phyloP scores from a whole-genome alignment of 192 early-diverging fungal species.

The Entophlyctis luteolus region DNA sequence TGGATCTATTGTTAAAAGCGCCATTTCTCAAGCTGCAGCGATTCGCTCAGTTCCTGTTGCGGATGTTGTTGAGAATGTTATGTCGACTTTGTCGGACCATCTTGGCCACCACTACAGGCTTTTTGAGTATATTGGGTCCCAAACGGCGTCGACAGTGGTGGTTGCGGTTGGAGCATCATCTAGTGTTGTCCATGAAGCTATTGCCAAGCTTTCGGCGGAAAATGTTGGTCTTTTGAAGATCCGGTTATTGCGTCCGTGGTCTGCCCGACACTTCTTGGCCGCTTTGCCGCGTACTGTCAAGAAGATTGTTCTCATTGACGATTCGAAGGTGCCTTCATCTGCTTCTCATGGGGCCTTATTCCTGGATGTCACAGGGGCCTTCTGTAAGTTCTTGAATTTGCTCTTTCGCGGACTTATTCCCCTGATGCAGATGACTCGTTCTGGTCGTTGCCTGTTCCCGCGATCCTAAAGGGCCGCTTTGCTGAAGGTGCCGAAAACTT shows the following conservation, averaged over 20 bases:
- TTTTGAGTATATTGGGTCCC: conserved; percentile 79
- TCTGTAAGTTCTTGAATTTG: conserved; percentile 25
- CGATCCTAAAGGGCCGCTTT: conserved; percentile 34
- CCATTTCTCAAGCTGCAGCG: background rate
- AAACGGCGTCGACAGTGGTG: conserved; percentile 71
- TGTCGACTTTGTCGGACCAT: conserved; percentile 37
- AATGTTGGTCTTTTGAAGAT: conserved; percentile 73
- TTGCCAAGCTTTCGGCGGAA: conserved; percentile 34
- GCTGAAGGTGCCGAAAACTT: conserved; percentile 23
- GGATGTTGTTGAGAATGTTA: conserved; percentile 45
- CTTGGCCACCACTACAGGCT: conserved; percentile 64
- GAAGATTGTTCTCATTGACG: conserved; percentile 72
- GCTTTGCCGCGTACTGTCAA: conserved; percentile 65
- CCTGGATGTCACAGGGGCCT: conserved; percentile 69
- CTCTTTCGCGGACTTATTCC: background rate
- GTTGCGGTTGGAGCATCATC: conserved; percentile 69
- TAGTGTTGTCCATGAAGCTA: conserved; percentile 47
- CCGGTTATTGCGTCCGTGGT: conserved; percentile 84
- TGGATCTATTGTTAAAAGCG: conserved; percentile 38
- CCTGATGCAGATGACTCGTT: conserved; percentile 32
- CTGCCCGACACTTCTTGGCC: conserved; percentile 62
- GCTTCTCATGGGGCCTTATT: conserved; percentile 64
- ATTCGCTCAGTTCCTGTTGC: conserved; percentile 14
- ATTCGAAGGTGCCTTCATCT: conserved; percentile 42
- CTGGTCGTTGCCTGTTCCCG: conserved; percentile 44